Percentiles rank a stretch among this genome's conserved stretches.
These are phyloP conservation scores for Houttuynia cordata DNA, from an alignment of 164 flowering plant genomes.

Conservation along the genomic window DNA sequence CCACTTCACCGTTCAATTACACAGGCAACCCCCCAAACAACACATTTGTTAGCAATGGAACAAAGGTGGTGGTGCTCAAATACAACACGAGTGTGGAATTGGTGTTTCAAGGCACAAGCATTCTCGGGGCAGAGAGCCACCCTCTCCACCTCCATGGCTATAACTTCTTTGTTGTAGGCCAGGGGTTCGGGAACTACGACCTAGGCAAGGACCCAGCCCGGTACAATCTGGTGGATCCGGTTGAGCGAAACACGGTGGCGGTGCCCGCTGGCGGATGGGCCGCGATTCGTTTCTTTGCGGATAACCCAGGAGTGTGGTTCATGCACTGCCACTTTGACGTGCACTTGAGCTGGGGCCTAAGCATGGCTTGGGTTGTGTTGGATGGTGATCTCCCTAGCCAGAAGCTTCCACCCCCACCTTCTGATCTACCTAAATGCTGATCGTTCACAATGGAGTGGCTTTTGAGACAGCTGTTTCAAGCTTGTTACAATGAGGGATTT, in stretches of 20 bases:
- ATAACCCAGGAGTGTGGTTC: slow-evolving; percentile 62
- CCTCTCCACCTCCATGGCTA: slow-evolving; percentile 60
- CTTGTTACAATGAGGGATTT: no score
- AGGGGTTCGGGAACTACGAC: slow-evolving; percentile 50
- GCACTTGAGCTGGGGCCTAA: slow-evolving; percentile 51
- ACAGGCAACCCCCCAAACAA: slow-evolving; percentile 52
- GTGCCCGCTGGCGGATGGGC: slow-evolving; percentile 34
- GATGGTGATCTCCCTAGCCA: slow-evolving; percentile 36
- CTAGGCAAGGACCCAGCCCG: slow-evolving; percentile 29
- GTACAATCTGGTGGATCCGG: slow-evolving; percentile 43
- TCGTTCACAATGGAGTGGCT: neutral
- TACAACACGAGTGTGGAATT: slow-evolving; percentile 51
- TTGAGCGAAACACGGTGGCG: slow-evolving; percentile 21
- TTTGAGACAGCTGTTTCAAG: no score
- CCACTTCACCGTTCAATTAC: slow-evolving; percentile 33
- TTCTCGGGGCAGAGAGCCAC: slow-evolving; percentile 52
- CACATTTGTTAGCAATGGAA: slow-evolving; percentile 30
- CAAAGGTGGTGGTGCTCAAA: slow-evolving; percentile 38
- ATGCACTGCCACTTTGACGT: slow-evolving; percentile 56
- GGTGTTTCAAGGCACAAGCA: slow-evolving; percentile 54
- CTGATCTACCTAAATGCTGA: slow-evolving; percentile 51
- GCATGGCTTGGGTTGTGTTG: slow-evolving; percentile 43
- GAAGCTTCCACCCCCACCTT: slow-evolving; percentile 42
- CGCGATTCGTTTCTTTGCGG: slow-evolving; percentile 39
- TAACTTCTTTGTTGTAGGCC: slow-evolving; percentile 51